A percentile compares a stretch with the other conserved stretches of the same genome.
Conservation (phyloP, 202 grass and related monocot genomes). For the Carex arenaria region DNA sequence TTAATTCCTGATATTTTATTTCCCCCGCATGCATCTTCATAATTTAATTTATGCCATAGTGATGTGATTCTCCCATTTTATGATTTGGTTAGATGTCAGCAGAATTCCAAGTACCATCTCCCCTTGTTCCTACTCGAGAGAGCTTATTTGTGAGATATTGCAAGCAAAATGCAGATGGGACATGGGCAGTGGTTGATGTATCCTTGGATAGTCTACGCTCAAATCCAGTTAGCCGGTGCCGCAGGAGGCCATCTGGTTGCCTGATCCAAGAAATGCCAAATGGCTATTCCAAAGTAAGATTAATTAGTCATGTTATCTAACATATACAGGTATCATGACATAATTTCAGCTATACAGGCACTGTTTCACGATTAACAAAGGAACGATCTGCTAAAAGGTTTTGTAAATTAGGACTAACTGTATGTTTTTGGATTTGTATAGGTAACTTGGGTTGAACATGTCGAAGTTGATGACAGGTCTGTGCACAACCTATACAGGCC, state of each 20-base stretch:
- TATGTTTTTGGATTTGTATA: conserved; percentile 1
- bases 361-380: neutral
- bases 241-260: conserved; percentile 80
- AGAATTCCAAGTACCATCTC: conserved; percentile 95
- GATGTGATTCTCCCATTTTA: neutral
- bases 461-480: conserved; percentile 91
- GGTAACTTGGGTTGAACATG: conserved; percentile 95
- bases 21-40: neutral
- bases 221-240: conserved; percentile 43
- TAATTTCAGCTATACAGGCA: neutral
- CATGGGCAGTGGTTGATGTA: conserved; percentile 91
- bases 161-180: conserved; percentile 78
- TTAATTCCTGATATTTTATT: neutral
- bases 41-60: neutral
- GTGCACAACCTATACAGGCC: conserved; percentile 88
- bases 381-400: neutral
- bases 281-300: conserved; percentile 78
- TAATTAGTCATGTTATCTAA: neutral
- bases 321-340: neutral
- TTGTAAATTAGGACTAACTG: conserved; percentile 1
- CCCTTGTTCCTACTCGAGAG: conserved; percentile 79
- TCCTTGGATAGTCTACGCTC: conserved; percentile 76
- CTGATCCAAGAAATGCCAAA: conserved; percentile 97
- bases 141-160: conserved; percentile 93
- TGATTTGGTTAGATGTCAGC: conserved; percentile 72